Evolutionary conservation across 2,329 filamentous ascomycete species (phyloP).

Genomic region (Fusarium solani-melongenae): DNA sequence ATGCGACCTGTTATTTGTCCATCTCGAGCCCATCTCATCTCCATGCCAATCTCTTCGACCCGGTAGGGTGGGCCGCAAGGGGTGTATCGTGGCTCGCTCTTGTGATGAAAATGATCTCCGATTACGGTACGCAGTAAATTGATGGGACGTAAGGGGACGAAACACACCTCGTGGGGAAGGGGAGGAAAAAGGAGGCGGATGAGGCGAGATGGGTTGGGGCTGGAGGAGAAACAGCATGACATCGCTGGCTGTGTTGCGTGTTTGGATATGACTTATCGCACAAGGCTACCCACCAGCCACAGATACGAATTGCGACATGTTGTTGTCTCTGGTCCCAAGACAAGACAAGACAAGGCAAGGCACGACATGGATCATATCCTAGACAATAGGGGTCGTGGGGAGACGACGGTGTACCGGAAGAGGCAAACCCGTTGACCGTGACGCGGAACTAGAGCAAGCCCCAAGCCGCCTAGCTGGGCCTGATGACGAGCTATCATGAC

Average conservation of each 20-base stretch:
- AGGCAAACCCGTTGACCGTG: neutral
- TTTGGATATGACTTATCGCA: slow-evolving; percentile 20
- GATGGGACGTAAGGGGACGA: slow-evolving; percentile 10
- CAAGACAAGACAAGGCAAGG: neutral
- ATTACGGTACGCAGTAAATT: slow-evolving; percentile 15
- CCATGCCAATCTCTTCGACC: slow-evolving; percentile 11
- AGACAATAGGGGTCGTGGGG: slow-evolving; percentile 13
- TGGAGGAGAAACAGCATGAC: neutral
- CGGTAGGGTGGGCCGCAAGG: slow-evolving; percentile 23
- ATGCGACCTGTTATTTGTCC: slow-evolving; percentile 24
- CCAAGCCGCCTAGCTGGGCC: neutral
- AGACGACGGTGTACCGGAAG: neutral
- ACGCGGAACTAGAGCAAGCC: neutral
- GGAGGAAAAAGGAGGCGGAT: slow-evolving; percentile 1
- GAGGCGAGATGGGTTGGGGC: slow-evolving; percentile 4
- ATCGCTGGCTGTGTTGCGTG: neutral
- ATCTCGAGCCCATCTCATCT: slow-evolving; percentile 32
- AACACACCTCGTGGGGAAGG: neutral
- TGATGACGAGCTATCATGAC: neutral
- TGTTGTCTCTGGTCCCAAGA: neutral
- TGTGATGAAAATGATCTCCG: slow-evolving; percentile 1
- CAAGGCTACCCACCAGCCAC: slow-evolving; percentile 20
- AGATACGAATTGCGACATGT: slow-evolving; percentile 7
- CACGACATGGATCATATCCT: neutral
- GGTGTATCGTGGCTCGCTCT: neutral